Evolutionary conservation across 2,329 filamentous ascomycete genomes (phyloP), one percentile per base, ranked within the genome.

Genomic region (Alternaria tenuissima): DNA sequence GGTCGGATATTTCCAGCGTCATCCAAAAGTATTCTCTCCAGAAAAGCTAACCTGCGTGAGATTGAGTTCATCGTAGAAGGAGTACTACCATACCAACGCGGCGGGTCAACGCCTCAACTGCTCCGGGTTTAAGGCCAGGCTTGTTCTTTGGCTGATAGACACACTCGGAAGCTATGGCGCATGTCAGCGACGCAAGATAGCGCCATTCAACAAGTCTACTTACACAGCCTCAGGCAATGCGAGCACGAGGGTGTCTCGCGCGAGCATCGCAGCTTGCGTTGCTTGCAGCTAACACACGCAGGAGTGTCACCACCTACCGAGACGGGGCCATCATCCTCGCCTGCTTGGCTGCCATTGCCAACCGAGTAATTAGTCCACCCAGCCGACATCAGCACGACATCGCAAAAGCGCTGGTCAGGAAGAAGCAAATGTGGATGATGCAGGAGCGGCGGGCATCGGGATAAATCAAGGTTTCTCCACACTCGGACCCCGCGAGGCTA

Each of bases 351-450:
- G 24, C 70, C 67, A 54, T 59, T 61, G 55, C 64, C 63, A 43
- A 71, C 60, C 63, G 73, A 75, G 60, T 74, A 74, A 71, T 75
- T 75, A 48, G 67, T 72, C 73, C 72, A 76, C 53, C 66, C 65
- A 59, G 68, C 64, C 62, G 71, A 71, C 73, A 77, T 77, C 63
- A 68, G 66, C 65, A 57, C 68, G 56, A 66, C 65, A 67, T 70
- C 42, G 56, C 62, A 52, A 44, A 54, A 65, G 28, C 53, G 62
- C 61, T 69, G 57, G 51, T 59, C 52, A 69, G 44, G 52, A 55
- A 38, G 47, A 61, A 56, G 56, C 55, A 62, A 67, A 58, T 66
- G 64, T 66, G 66, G 65, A 67, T 61, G 62, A 66, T 57, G 63
- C 62, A 63, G 57, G 65, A 61, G 62, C 64, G 69, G 63, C 66